These are phyloP conservation scores for Paramecium sexaurelia DNA, from an alignment of 73 alveolate genomes.

Conservation along the genomic window DNA sequence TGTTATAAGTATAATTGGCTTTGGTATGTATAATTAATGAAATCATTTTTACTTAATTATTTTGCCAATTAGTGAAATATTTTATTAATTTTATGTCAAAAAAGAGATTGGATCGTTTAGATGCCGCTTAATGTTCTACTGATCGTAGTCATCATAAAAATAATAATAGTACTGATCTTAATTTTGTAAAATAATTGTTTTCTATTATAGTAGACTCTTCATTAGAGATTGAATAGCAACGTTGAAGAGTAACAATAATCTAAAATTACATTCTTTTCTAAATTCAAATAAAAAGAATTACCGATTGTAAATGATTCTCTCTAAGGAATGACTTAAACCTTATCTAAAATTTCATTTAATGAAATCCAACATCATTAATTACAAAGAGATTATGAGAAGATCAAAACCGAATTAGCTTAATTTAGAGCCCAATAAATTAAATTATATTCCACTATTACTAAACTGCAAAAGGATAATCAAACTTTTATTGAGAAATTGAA, in stretches of 20 bases:
- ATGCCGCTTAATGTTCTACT: not conserved
- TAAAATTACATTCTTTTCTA: not conserved
- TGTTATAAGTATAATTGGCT: not conserved
- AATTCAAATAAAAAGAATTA: not conserved
- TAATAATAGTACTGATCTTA: not conserved
- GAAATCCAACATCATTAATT: not conserved
- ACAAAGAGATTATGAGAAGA: slow-evolving; percentile 9
- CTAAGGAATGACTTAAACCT: not conserved
- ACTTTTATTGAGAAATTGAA: not conserved
- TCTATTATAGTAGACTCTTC: slow-evolving; percentile 7
- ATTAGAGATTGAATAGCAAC: not conserved
- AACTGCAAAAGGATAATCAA: slow-evolving; percentile 3
- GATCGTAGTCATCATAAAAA: slow-evolving; percentile 29
- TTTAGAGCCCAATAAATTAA: not conserved
- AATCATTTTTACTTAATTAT: slow-evolving; percentile 16
- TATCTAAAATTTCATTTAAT: not conserved
- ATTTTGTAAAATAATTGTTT: not conserved
- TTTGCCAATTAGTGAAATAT: not conserved
- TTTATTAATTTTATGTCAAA: not conserved
- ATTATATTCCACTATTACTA: not conserved
- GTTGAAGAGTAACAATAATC: not conserved
- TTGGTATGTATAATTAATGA: not conserved
- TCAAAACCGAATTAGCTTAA: not conserved
- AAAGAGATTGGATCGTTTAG: not conserved
- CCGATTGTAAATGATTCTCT: not conserved